Base-by-base conservation (phyloP, 768 basidiomycete genomes). In the Dendrothele bispora region DNA sequence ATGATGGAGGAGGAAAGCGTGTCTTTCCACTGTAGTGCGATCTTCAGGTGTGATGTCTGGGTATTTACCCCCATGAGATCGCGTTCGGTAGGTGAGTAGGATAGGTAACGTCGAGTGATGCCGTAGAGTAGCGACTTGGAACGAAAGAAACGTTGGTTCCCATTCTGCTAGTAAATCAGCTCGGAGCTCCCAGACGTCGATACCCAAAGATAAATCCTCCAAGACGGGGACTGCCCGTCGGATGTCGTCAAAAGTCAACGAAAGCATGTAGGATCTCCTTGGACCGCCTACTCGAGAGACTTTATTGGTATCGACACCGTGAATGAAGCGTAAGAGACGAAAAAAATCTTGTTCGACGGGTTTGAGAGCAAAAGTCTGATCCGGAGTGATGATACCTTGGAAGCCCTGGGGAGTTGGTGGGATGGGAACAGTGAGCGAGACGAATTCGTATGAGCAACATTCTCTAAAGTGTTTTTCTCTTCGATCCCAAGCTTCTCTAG, bases 1-100 rank as follows among this genome's bases (percentile, higher is more conserved):
- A 35, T 63, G 62, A 37, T 54, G 41, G 14, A 59, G 49, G 27
- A 56, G 48, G 39, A 84, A 70, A 41, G 73, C 62, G 59, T 87
- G 74, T n/a, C 85, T 71, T 28, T 76, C 73, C 41, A 82, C 75
- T 22, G 82, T 80, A 37, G 76, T 73, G 26, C 71, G 71, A 40
- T 78, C 71, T 5, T 79, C 73, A 36, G 72, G 34, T 15, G 47
- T 39, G 17, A 54, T 68, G 59, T 86, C 77, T 0, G 88, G 86
- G 69, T 84, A 86, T 46, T 79, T 74, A 4, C 89, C 89, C 6
- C 87, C 87, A 60, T 91, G 87, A 6, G 78, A 71, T 11, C 71
- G 67, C 1, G 85, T 88, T n/a, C 89, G 75, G 27, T 88, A 79
- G 4, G 87, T 88, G 66, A 82, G 91, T 48, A 90, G 77, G 55